Base-by-base conservation (phyloP, 1,139 yeast species). In the Geotrichum carabidarum region DNA sequence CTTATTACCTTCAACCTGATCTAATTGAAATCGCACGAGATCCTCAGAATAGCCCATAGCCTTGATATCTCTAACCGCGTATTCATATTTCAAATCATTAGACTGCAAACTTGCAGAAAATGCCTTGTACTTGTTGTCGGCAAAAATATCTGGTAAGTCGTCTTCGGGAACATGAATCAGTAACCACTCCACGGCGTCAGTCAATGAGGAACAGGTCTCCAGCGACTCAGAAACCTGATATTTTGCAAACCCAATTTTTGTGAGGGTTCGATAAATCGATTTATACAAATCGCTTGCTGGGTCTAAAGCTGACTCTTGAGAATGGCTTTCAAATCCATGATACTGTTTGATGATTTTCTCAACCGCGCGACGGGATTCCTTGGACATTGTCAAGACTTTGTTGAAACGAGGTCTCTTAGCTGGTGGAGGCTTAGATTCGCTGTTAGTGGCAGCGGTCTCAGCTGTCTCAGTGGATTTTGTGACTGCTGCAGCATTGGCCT, bases 161-260 rank as follows among this genome's bases (percentile, higher is more conserved):
- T 90, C 98, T 63, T 91, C 97, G 0, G 98, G 98, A 2, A 91
- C 78, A 64, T 91, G 94, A 62, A 91, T 84, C 12, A 91, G 71
- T 22, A 91, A 76, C 88, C 96, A 93, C 52, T 93, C 94, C 38
- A 88, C 71, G 44, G 84, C 83, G 1, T 62, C 63, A 55, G 79
- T 78, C 36, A 67, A 57, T 0, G 77, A 65, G 1, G 69, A 61
- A 2, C 89, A 79, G 63, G 86, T 86, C 38, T 74, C 71, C 53
- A 87, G 71, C 0, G 97, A 82, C 63, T 93, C 98, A 4, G 73
- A 71, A 0, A 86, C 80, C 64, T 91, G 97, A 1, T 78, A 66
- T 40, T 71, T 69, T 57, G 93, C 78, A 63, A 93, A 93, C 0
- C 95, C 95, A 4, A 88, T 69, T 3, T 68, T 66, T 7, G 63